phyloP scores from a whole-genome alignment of 495 filamentous ascomycete species.

The Daldinia vernicosa region DNA sequence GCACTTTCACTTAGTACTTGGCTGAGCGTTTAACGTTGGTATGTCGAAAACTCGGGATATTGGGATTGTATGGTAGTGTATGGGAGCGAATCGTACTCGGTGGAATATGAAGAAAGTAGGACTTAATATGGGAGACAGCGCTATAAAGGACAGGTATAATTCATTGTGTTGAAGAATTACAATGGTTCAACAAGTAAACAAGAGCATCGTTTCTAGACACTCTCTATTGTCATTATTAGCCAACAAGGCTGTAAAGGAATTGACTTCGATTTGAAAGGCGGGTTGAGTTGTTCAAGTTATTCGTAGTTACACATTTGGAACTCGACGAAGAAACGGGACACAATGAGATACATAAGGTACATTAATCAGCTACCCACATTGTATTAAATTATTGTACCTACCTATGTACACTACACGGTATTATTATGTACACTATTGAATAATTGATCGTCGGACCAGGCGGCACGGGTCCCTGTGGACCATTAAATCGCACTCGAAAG shows the following conservation, averaged over 20 bases:
- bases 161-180: conserved; percentile 30
- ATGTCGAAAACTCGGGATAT: conserved; percentile 21
- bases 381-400: neutral
- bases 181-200: conserved; percentile 25
- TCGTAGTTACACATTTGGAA: neutral
- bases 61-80: neutral
- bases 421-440: neutral
- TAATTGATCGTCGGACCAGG: conserved; percentile 13
- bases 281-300: conserved; percentile 1
- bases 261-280: conserved; percentile 19
- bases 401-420: neutral
- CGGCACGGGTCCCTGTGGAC: conserved; percentile 20
- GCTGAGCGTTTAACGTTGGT: neutral
- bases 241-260: conserved; percentile 20
- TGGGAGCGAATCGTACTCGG: neutral
- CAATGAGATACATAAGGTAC: neutral
- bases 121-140: conserved; percentile 16
- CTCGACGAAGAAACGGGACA: neutral
- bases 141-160: conserved; percentile 12
- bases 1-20: neutral
- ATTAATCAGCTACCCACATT: neutral
- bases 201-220: conserved; percentile 22
- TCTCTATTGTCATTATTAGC: conserved; percentile 8
- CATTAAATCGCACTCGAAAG: conserved; percentile 20
- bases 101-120: conserved; percentile 8